These are phyloP conservation scores for Fusarium sp. DNA, from an alignment of 2,329 filamentous ascomycete species.

Conservation along the genomic window DNA sequence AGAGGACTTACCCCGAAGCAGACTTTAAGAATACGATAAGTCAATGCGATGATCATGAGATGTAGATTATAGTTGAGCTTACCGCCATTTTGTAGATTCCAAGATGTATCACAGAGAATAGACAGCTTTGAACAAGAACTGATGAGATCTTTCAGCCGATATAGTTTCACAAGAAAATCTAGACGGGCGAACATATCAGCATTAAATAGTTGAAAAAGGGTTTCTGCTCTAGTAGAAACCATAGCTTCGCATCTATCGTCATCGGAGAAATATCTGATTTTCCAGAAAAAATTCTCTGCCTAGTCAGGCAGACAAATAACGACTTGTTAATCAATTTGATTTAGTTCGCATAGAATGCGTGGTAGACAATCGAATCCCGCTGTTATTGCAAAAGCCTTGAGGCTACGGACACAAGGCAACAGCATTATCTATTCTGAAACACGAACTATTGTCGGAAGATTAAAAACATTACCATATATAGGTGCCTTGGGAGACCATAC, in stretches of 20 bases:
- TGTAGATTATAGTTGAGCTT: accelerated
- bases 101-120: neutral
- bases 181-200: neutral
- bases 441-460: neutral
- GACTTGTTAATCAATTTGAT: neutral
- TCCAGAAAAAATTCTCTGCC: neutral
- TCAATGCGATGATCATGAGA: accelerated
- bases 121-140: neutral
- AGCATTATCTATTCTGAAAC: neutral
- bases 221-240: accelerated
- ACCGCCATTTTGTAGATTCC: slow-evolving; percentile 4
- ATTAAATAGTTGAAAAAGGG: neutral
- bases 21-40: neutral
- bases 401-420: neutral
- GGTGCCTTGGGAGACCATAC: neutral
- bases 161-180: neutral
- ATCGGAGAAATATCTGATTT: accelerated
- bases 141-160: neutral
- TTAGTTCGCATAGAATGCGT: too few relatives aligned
- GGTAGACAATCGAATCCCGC: neutral
- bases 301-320: slow-evolving; percentile 13
- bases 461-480: neutral
- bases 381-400: neutral
- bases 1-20: slow-evolving; percentile 10
- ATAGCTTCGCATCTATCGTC: accelerated